phyloP scores from a whole-genome alignment of 2,329 filamentous ascomycete genomes.

The Neofusicoccum umdonicola region DNA sequence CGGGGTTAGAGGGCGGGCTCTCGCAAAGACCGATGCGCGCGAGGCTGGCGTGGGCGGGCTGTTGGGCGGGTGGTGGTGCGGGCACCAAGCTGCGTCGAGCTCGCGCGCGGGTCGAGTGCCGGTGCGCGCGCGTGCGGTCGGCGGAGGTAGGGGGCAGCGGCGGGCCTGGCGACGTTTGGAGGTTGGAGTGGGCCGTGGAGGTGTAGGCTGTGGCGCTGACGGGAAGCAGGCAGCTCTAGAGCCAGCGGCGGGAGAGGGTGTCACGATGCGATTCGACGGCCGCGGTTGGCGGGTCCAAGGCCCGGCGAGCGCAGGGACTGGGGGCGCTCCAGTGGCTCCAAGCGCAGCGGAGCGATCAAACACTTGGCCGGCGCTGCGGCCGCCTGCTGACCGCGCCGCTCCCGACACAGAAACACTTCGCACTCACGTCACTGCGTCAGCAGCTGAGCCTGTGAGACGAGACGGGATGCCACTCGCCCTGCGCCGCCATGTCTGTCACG shows the following conservation, averaged over 20 bases:
- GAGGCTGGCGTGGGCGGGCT: conserved; percentile 10
- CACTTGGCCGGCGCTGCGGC: conserved; percentile 10
- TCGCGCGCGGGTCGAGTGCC: neutral
- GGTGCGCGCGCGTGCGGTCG: neutral
- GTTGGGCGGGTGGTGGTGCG: neutral
- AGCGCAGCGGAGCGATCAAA: conserved; percentile 14
- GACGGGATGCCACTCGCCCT: conserved; percentile 14
- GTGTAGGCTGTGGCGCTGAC: conserved; percentile 17
- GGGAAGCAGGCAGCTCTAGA: conserved; percentile 9
- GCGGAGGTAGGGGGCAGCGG: neutral
- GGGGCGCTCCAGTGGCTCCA: neutral
- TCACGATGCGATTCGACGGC: conserved; percentile 16
- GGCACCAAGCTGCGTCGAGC: conserved; percentile 1
- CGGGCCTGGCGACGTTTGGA: neutral
- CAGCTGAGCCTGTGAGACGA: conserved; percentile 4
- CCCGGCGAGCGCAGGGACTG: conserved; percentile 9
- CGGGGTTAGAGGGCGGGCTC: neutral
- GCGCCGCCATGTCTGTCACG: conserved; percentile 47
- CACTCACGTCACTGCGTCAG: conserved; percentile 15
- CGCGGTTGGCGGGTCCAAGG: conserved; percentile 6
- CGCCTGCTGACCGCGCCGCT: conserved; percentile 15
- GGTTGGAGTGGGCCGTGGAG: neutral
- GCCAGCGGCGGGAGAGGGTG: conserved; percentile 10
- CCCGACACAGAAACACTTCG: conserved; percentile 8
- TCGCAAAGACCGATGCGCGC: neutral